Base-by-base conservation (phyloP, 2,329 filamentous ascomycete genomes). In the Epichloe hybrida region DNA sequence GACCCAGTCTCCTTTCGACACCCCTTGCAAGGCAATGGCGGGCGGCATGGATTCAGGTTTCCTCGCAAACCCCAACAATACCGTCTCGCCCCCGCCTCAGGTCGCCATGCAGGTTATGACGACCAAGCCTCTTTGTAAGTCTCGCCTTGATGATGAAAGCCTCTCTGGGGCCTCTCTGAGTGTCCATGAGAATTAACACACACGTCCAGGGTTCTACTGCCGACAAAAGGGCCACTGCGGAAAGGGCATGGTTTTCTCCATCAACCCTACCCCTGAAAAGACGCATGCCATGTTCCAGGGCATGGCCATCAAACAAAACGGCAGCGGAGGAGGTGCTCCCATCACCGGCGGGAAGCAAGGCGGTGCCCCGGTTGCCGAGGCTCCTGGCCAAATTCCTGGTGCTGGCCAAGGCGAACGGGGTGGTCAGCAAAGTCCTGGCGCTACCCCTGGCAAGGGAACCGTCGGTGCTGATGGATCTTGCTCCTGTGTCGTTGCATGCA, bases 161-260 rank as follows among this genome's bases (percentile, higher is more conserved):
- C 0, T 13, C 11, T n/a, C n/a, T 31, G 8, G 20, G n/a, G n/a
- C n/a, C n/a, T n/a, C n/a, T n/a, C n/a, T 23, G 9, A 27, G 23
- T 4, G 17, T n/a, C 13, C n/a, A 37, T 9, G 36, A 35, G 31
- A 15, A 20, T 9, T 53, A 52, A 49, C 56, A 7, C 17, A 15
- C 12, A 12, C 11, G 8, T 44, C 13, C 9, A 86, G 81, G 83
- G 85, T 87, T 88, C 74, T 88, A 83, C 76, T 88, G 84, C 75
- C 74, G 71, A 54, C 83, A 87, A 63, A 69, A 61, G 38, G 70
- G 68, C 54, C 85, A 89, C 72, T 89, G 85, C 65, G 83, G 83
- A 47, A 74, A 78, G 67, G 85, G 85, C 59, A 90, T 89, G 86
- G 76, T 79, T 57, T 86, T 89, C 67, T 84, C 82, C 64, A 81